Evolutionary conservation across 495 filamentous ascomycete species (phyloP), one percentile per base, ranked within the genome.

Genomic region (Xylaria curta): DNA sequence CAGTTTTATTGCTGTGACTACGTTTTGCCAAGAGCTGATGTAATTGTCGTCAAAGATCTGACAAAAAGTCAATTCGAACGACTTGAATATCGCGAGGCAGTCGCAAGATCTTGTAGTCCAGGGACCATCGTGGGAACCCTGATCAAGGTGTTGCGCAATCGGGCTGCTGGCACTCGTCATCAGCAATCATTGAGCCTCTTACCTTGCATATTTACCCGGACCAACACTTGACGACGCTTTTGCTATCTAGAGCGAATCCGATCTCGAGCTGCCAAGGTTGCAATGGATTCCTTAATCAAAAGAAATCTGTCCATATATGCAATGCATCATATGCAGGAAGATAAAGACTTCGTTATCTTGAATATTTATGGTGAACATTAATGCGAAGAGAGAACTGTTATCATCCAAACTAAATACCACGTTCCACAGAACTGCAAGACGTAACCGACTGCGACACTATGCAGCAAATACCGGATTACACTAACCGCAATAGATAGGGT

Each of bases 171-270:
- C 33, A 36, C 49, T 67, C 65, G 65, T 28, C 65, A 51, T 53
- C 19, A 17, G 46, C 46, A 66, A 53, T 31, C 63, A 67, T 28
- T 9, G 65, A 56, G 44, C 49, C 49, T 54, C 47, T 56, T 17
- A 31, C 63, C 31, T 24, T 36, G 63, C 63, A 66, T 54, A 67
- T 67, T 67, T 67, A 67, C 49, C 65, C 65, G 65, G 36, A 51
- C 65, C 65, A 40, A 6, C 28, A 51, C 12, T 56, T 9, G 63
- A 28, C 28, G 13, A 66, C 31, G 46, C 19, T 2, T 26, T 38
- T 26, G 46, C 13, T 31, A 33, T 17, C 19, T 24, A n/a, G 63
- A 13, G 36, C 47, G 65, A 67, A 40, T 67, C 49, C 36, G 13
- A 1, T 66, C 17, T 40, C 24, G 47, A 53, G 47, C 31, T 38